Evolutionary conservation across 371 early-diverging fungal genomes (phyloP), one percentile per base, ranked within the genome.

Genomic region (Mucor mucedo): DNA sequence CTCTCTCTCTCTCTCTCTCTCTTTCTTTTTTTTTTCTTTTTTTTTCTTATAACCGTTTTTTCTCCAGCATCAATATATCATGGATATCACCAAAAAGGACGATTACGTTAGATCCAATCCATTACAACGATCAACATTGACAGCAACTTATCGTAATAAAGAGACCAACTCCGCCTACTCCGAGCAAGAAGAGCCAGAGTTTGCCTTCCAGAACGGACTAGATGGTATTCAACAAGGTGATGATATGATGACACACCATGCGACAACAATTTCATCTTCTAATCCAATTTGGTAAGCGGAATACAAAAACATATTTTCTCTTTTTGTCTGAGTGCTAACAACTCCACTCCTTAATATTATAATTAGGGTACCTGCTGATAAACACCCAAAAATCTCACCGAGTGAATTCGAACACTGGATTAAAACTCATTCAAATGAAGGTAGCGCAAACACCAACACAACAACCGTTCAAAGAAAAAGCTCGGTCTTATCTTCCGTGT

Each of bases 371-470:
- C 60, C 65, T 21, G 47, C 65, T 44, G 70, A 74, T 42, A 65
- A 75, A 35, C 77, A 77, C 59, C 77, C 75, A 6, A 66, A 72
- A 55, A 70, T 76, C 30, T 70, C 79, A 35, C 77, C 77, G 4
- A 65, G 63, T 44, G 70, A 74, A 62, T 76, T 71, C 52, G 59
- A 69, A 13, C 35, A 64, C n/a, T 76, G 76, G 79, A 60, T 76
- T 49, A 55, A 67, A 50, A 58, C 60, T 45, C 70, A 69, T 27
- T 42, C 66, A 39, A 69, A 63, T 29, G 48, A 58, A 40, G 44
- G 39, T 7, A 16, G 29, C 30, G 27, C 38, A 7, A 54, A 59
- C 4, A 50, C 13, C 62, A 64, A 52, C 44, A 40, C 21, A 62
- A 48, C 5, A 32, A 52, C 44, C 45, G 58, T 10, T 21, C 59